Base-by-base conservation (phyloP, 2,329 filamentous ascomycete species). In the Calonectria ilicicola region DNA sequence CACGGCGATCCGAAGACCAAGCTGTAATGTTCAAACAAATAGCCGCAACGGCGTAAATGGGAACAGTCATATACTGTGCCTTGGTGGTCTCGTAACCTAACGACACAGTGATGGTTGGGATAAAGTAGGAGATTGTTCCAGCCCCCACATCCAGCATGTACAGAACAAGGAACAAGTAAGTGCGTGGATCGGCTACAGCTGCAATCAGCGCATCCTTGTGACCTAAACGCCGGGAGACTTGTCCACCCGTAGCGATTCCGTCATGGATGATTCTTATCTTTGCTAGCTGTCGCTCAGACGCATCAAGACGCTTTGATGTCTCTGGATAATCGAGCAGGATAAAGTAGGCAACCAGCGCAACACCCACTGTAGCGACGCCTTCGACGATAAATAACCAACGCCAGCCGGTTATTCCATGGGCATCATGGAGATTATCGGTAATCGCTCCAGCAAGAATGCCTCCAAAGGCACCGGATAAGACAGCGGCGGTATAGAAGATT, bases 51-150 rank as follows among this genome's bases (percentile, higher is more conserved):
- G 58, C 58, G 38, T 72, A 76, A 3, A 76, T 67, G 1, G 74
- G 72, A 0, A 73, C 72, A 0, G 66, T 73, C 70, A 76, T 76
- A 53, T 72, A 75, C 27, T 73, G 74, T 0, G 86, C 87, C 46
- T 83, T 85, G 51, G 83, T 67, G 2, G 73, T 74, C 70, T 85
- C 72, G 74, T 89, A 89, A n/a, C 88, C 87, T 2, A 89, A 83
- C 0, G 85, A 85, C 21, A 84, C 80, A 32, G 88, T 86, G 21
- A 90, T 84, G 0, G 87, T 89, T 0, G 88, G 88, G 73, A 89
- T 88, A 76, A 89, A 90, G 81, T 90, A 90, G 8, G 86, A 87
- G n/a, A 89, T 85, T 0, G 87, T 82, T 60, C 85, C 86, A 1
- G 87, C 86, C 2, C 88, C 87, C 19, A 82, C 74, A 53, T 81